Evolutionary conservation across 371 early-diverging fungal species (phyloP).

Genomic region (Mucor plumbeus): DNA sequence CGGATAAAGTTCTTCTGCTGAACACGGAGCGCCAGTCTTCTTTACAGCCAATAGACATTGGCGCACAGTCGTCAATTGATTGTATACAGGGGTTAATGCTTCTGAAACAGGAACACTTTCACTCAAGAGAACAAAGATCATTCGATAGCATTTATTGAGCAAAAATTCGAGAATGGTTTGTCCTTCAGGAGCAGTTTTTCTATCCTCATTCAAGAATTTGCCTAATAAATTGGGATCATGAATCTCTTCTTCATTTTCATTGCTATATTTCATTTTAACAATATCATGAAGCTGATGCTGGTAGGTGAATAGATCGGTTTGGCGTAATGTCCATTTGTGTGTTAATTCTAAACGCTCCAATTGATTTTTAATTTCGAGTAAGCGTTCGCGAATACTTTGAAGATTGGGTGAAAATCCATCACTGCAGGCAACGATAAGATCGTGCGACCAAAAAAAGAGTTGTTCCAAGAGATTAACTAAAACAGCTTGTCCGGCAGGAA

Average conservation of each 20-base stretch:
- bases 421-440: slow-evolving; percentile 67
- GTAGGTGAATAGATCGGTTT: slow-evolving; percentile 83
- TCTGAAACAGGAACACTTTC: slow-evolving; percentile 85
- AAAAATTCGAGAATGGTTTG: slow-evolving; percentile 78
- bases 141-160: slow-evolving; percentile 86
- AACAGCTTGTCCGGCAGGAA: slow-evolving; percentile 83
- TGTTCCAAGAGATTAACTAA: slow-evolving; percentile 80
- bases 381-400: slow-evolving; percentile 71
- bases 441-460: slow-evolving; percentile 76
- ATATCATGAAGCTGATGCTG: slow-evolving; percentile 81
- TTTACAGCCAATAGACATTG: slow-evolving; percentile 80
- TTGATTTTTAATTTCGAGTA: slow-evolving; percentile 73
- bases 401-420: slow-evolving; percentile 63
- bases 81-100: slow-evolving; percentile 79
- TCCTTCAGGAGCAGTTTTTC: slow-evolving; percentile 65
- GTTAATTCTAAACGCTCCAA: slow-evolving; percentile 76
- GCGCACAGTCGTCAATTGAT: slow-evolving; percentile 83
- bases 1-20: slow-evolving; percentile 57
- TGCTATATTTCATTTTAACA: slow-evolving; percentile 59
- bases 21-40: slow-evolving; percentile 77
- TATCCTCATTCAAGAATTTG: slow-evolving; percentile 66
- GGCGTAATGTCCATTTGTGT: slow-evolving; percentile 84
- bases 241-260: slow-evolving; percentile 26
- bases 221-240: slow-evolving; percentile 35
- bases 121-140: slow-evolving; percentile 78